Conservation (phyloP, 176 grass and related monocot species). For the Puya raimondii region DNA sequence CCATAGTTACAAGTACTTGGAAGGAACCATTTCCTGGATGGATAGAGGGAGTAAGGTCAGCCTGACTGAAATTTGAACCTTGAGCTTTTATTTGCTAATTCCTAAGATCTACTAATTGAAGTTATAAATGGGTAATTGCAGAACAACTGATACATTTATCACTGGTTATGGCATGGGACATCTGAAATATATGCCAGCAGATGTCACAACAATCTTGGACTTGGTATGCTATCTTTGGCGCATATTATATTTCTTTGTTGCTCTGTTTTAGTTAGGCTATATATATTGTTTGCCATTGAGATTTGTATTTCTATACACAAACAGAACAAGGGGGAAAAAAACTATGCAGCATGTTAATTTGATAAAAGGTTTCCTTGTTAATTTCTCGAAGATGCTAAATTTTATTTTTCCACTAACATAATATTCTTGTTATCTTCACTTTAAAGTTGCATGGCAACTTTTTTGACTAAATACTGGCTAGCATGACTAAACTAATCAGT, state of each 20-base stretch:
- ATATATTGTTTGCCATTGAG: background rate
- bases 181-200: slow-evolving; percentile 15
- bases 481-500: no score
- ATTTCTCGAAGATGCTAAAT: no score
- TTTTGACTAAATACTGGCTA: no score
- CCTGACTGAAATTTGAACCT: background rate
- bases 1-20: slow-evolving; percentile 13
- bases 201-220: slow-evolving; percentile 16
- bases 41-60: background rate
- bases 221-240: slow-evolving; percentile 9
- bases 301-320: no score
- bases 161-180: slow-evolving; percentile 11
- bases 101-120: background rate
- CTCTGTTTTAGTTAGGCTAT: background rate
- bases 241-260: background rate
- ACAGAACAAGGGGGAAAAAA: no score
- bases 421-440: no score
- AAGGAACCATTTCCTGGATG: slow-evolving; percentile 19
- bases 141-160: slow-evolving; percentile 15
- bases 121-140: background rate
- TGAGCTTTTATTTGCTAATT: background rate
- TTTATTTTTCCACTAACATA: no score
- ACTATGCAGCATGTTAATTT: background rate
- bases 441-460: no score
- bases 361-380: no score